phyloP scores from a whole-genome alignment of 2,329 filamentous ascomycete genomes.

The Basipetospora chlamydospora region DNA sequence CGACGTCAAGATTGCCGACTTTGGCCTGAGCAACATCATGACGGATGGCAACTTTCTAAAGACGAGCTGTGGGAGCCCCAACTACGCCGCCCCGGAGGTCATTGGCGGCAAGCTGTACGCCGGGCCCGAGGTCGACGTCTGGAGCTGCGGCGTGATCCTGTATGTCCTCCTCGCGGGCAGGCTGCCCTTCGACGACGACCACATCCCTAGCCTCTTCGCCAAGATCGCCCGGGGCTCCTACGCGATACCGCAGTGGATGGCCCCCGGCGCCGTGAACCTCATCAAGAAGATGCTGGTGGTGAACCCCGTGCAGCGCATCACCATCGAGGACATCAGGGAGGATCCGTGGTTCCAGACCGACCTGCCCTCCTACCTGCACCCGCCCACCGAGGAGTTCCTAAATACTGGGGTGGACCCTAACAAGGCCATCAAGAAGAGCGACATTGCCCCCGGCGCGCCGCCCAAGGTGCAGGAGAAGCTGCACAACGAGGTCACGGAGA shows the following conservation, averaged over 20 bases:
- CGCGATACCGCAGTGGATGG: constrained; percentile 82
- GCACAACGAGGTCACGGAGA: constrained; percentile 82
- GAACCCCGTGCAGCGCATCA: constrained; percentile 86
- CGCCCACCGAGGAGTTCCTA: constrained; percentile 79
- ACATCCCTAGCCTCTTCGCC: constrained; percentile 92
- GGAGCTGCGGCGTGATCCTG: constrained; percentile 88
- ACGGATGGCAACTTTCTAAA: constrained; percentile 98
- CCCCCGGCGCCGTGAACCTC: constrained; percentile 62
- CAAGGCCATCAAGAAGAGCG: constrained; percentile 72
- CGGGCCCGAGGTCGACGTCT: constrained; percentile 94
- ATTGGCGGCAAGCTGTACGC: constrained; percentile 97
- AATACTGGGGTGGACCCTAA: constrained; percentile 90
- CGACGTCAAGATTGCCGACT: constrained; percentile 98
- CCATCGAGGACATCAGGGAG: constrained; percentile 81
- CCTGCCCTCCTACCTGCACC: constrained; percentile 72
- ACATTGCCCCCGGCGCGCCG: constrained; percentile 66
- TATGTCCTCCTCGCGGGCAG: constrained; percentile 70
- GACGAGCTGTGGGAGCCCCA: constrained; percentile 94
- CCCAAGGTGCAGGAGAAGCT: constrained; percentile 74
- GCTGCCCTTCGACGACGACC: constrained; percentile 94
- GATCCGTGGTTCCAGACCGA: constrained; percentile 91
- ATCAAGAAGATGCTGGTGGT: constrained; percentile 93
- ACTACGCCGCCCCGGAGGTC: constrained; percentile 95
- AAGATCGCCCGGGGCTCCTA: constrained; percentile 95
- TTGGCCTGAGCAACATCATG: constrained; percentile 98